These are phyloP conservation scores for Colletotrichum australisinense DNA, from an alignment of 2,329 filamentous ascomycete species.

Conservation along the genomic window DNA sequence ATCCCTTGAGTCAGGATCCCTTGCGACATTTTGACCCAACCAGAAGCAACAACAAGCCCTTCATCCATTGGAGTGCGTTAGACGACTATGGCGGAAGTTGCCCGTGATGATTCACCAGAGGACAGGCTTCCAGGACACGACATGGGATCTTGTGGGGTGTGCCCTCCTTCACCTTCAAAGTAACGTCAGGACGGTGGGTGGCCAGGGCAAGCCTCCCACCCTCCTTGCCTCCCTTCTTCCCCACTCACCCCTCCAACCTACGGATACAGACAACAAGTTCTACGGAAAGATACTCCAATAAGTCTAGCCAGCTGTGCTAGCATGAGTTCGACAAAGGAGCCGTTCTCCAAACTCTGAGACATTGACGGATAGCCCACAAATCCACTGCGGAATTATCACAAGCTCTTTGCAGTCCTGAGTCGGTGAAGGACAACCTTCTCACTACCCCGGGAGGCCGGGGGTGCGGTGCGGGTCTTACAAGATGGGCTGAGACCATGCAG, in stretches of 20 bases:
- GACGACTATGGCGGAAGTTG: too few species aligned
- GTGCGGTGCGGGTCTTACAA: conserved; percentile 12
- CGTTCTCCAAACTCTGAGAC: conserved; percentile 19
- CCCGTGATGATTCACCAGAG: too few species aligned
- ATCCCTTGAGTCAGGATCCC: conserved; percentile 13
- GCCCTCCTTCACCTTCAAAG: conserved; percentile 21
- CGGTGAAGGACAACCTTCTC: conserved; percentile 5
- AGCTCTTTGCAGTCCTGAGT: not conserved
- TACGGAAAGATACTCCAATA: not conserved
- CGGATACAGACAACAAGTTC: not conserved
- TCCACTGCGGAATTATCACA: conserved; percentile 12
- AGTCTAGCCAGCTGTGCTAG: conserved; percentile 9
- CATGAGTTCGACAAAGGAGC: conserved; percentile 13
- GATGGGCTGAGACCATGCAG: not conserved
- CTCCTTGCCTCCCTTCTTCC: not conserved
- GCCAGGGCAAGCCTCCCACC: conserved; percentile 8
- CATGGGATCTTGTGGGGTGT: conserved; percentile 30
- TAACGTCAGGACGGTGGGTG: conserved; percentile 14
- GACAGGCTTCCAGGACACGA: conserved; percentile 31
- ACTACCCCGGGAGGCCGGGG: conserved; percentile 7
- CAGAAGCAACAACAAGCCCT: too few species aligned
- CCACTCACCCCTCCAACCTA: not conserved
- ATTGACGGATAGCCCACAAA: conserved; percentile 20
- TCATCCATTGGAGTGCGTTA: conserved; percentile 4
- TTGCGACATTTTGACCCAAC: conserved; percentile 17